Evolutionary conservation across 306 rosid species (phyloP).

Genomic region (Ochetophila trinervis): DNA sequence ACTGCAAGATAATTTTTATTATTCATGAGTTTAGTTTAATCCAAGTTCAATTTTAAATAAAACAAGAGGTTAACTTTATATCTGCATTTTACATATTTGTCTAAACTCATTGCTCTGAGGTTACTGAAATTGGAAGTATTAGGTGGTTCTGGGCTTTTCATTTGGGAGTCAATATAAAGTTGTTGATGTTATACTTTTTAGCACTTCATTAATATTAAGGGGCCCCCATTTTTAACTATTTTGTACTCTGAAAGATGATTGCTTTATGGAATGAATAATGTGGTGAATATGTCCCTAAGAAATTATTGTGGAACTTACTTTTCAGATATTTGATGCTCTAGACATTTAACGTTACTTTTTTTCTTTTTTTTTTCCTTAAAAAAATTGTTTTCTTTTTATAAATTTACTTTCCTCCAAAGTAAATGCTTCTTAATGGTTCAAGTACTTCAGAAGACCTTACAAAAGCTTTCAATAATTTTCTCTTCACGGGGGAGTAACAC

Average conservation of each 20-base stretch:
- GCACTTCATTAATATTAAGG: not conserved
- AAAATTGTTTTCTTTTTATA: too few relatives aligned
- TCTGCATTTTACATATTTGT: not conserved
- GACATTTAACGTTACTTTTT: too few relatives aligned
- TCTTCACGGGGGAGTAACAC: not conserved
- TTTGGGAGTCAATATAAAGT: slow-evolving; percentile 2
- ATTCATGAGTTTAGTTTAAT: not conserved
- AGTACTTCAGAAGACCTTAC: too few relatives aligned
- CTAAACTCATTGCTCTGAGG: not conserved
- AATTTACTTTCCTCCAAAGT: too few relatives aligned
- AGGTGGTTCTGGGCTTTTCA: slow-evolving; percentile 17
- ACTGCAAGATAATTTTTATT: not conserved
- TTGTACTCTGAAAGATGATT: too few relatives aligned
- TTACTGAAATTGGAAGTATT: not conserved
- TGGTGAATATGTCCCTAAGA: too few relatives aligned
- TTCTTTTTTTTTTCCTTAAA: too few relatives aligned
- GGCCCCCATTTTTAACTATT: too few relatives aligned
- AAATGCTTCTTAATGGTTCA: too few relatives aligned
- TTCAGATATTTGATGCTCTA: too few relatives aligned
- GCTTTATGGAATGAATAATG: too few relatives aligned
- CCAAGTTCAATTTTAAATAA: slow-evolving; percentile 5
- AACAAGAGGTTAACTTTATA: slow-evolving; percentile 2
- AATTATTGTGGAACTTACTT: too few relatives aligned
- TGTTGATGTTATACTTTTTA: not conserved
- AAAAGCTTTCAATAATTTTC: not conserved